Conservation (phyloP, 306 rosid genomes). For the Dryas alaskensis region DNA sequence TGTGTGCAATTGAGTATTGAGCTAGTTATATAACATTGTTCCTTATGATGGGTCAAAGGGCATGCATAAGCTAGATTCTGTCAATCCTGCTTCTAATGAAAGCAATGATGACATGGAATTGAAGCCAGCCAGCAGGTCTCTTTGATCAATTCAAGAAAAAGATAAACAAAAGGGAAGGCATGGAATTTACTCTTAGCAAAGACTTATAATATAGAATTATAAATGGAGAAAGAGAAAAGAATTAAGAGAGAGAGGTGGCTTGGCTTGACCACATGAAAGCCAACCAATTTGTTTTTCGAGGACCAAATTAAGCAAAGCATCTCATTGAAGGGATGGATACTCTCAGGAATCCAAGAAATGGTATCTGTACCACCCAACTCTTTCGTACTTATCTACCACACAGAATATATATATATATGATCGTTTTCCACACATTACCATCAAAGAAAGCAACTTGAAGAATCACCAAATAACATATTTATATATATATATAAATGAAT, state of each 20-base stretch:
- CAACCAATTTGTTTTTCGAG: conserved; percentile 36
- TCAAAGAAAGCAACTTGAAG: conserved; percentile 10
- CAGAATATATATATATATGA: background rate
- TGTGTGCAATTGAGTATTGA: conserved; percentile 17
- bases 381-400: background rate
- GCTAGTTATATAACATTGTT: conserved; percentile 18
- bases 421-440: background rate
- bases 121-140: conserved; percentile 20
- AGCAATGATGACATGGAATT: conserved; percentile 55
- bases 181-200: conserved; percentile 25
- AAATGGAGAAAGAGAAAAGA: background rate
- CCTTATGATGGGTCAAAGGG: conserved; percentile 52
- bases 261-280: conserved; percentile 44
- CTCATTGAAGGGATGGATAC: conserved; percentile 27
- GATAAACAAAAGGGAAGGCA: conserved; percentile 30
- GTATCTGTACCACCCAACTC: conserved; percentile 18
- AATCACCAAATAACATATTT: background rate
- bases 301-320: conserved; percentile 34
- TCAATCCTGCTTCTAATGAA: conserved; percentile 42
- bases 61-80: conserved; percentile 34
- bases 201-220: too few relatives aligned
- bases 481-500: background rate
- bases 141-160: conserved; percentile 30
- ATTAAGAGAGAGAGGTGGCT: conserved; percentile 27
- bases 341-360: conserved; percentile 48